Evolutionary conservation across 306 rosid genomes (phyloP).

Genomic region (Potentilla sterilis): DNA sequence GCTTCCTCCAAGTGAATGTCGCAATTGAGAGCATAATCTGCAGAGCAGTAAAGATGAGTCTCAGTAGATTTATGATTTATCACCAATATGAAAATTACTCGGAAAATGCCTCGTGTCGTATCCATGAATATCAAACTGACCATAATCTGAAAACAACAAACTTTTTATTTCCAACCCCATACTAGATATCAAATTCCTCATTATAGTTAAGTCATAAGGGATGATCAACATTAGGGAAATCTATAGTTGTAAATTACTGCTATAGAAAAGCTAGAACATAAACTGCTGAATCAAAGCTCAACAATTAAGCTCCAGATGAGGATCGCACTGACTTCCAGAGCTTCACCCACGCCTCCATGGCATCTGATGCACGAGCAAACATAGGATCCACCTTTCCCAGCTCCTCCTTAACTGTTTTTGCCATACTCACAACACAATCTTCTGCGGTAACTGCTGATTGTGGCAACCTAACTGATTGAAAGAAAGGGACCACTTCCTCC

Average conservation of each 20-base stretch:
- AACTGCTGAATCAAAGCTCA: constrained; percentile 17
- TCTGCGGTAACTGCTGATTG: constrained; percentile 64
- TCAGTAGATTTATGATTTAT: too few species aligned
- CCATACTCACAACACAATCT: constrained; percentile 73
- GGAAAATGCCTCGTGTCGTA: too few species aligned
- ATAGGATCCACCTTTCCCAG: constrained; percentile 76
- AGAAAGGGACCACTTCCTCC: constrained; percentile 97
- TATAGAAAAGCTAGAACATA: neutral
- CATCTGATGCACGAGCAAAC: constrained; percentile 68
- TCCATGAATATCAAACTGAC: neutral
- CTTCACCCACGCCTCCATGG: constrained; percentile 84
- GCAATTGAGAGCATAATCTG: too few species aligned
- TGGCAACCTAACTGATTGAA: constrained; percentile 67
- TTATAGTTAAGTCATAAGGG: constrained; percentile 2
- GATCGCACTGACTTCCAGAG: constrained; percentile 78
- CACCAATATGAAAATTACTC: too few species aligned
- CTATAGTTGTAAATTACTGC: neutral
- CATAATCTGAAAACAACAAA: neutral
- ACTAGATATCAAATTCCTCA: constrained; percentile 20
- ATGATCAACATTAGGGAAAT: constrained; percentile 7
- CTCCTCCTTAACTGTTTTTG: constrained; percentile 69
- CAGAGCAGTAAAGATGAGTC: too few species aligned
- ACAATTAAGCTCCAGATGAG: constrained; percentile 19
- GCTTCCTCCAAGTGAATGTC: too few species aligned
- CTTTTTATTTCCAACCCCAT: constrained; percentile 18